Conservation (phyloP, 2,329 filamentous ascomycete genomes). For the Phialophora expanda region DNA sequence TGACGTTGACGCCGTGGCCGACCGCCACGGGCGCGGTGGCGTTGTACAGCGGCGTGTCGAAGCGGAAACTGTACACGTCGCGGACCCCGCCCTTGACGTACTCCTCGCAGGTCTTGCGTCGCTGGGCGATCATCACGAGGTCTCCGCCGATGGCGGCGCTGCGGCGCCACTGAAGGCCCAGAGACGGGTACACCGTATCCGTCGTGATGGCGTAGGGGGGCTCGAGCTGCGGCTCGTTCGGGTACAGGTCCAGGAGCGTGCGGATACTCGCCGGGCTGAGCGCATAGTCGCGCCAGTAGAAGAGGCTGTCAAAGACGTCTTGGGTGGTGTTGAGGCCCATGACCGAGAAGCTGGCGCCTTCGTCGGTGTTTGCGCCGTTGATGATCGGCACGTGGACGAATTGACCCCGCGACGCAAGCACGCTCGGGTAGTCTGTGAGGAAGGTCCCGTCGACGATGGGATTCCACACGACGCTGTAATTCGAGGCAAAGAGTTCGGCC, state of each 20-base stretch:
- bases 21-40: too few species aligned
- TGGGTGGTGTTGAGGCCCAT: neutral
- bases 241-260: neutral
- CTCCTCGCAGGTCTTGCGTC: too few species aligned
- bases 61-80: too few species aligned
- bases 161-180: neutral
- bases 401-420: neutral
- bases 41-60: too few species aligned
- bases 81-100: too few species aligned
- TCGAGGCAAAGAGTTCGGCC: neutral
- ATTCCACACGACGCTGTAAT: neutral
- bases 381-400: neutral
- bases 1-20: too few species aligned
- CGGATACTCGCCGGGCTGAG: neutral
- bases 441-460: neutral
- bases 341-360: neutral
- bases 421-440: neutral
- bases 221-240: neutral
- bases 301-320: neutral
- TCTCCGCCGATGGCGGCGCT: neutral
- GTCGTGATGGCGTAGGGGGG: neutral
- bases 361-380: slow-evolving; percentile 1
- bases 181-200: neutral
- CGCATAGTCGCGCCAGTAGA: neutral
- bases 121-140: neutral